A percentile compares a stretch with the other conserved stretches of the same genome.
phyloP scores from a whole-genome alignment of 1,284 basidiomycete species.

The Ceratobasidium sp. region DNA sequence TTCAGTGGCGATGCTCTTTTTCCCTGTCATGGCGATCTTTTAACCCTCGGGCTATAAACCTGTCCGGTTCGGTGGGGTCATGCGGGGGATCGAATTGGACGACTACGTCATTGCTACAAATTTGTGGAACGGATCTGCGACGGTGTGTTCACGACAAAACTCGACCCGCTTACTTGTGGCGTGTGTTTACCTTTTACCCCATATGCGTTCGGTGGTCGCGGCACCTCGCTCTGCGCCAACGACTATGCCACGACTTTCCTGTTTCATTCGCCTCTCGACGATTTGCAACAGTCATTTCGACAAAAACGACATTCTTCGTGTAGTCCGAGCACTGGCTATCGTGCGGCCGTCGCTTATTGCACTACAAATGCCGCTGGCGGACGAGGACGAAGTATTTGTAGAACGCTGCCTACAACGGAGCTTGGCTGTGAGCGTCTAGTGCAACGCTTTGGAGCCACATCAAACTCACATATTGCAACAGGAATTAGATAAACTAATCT shows the following conservation, averaged over 20 bases:
- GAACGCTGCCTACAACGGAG: slow-evolving; percentile 95
- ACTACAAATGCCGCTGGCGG: slow-evolving; percentile 91
- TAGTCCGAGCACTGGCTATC: slow-evolving; percentile 92
- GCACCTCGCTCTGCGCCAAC: background rate
- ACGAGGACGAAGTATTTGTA: slow-evolving; percentile 94
- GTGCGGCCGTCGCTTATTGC: slow-evolving; percentile 96
- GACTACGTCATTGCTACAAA: background rate
- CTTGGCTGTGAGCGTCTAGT: slow-evolving; percentile 69
- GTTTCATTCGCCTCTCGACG: background rate
- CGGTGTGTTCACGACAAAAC: background rate
- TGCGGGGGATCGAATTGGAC: background rate
- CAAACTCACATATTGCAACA: slow-evolving; percentile 47
- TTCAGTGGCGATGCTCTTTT: slow-evolving; percentile 49
- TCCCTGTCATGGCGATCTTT: background rate
- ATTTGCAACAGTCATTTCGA: slow-evolving; percentile 70
- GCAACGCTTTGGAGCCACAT: slow-evolving; percentile 36
- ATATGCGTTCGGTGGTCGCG: background rate
- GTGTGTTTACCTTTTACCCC: background rate
- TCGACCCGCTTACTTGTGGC: background rate
- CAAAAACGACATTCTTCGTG: slow-evolving; percentile 92
- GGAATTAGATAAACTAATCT: slow-evolving; percentile 97
- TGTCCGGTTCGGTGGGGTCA: background rate
- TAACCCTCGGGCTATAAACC: background rate
- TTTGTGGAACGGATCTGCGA: slow-evolving; percentile 1
- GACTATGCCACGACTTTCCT: background rate